Conservation (phyloP, 441 rosid genomes). For the Syzygium malaccense region DNA sequence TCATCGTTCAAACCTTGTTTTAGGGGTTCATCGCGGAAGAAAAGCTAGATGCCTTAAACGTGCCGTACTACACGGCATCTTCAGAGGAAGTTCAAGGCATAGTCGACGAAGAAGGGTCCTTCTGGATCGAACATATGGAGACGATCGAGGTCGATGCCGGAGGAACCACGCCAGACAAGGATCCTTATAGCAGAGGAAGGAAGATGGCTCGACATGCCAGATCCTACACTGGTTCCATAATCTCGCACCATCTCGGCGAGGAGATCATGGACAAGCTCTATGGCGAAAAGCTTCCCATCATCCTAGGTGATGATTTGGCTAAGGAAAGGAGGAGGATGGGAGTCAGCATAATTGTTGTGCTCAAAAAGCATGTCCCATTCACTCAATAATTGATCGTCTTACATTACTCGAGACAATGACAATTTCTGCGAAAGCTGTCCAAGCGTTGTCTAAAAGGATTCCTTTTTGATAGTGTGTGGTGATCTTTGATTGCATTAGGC, state of each 20-base stretch:
- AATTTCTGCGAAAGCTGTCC: background rate
- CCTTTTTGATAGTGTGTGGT: background rate
- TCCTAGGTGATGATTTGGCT: background rate
- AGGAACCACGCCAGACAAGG: background rate
- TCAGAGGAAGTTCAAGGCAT: conserved; percentile 1
- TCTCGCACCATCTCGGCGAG: conserved; percentile 1
- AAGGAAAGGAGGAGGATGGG: background rate
- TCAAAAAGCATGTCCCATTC: background rate
- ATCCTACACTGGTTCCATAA: conserved; percentile 1
- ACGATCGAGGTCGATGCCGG: background rate
- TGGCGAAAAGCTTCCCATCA: background rate
- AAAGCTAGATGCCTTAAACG: conserved; percentile 8
- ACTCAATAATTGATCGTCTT: background rate
- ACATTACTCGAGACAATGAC: background rate
- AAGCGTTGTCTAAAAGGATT: background rate
- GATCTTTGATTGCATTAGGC: background rate
- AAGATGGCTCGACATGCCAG: background rate
- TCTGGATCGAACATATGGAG: conserved; percentile 1
- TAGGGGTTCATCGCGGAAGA: conserved; percentile 4
- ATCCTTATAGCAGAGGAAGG: background rate
- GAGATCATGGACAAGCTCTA: conserved; percentile 1
- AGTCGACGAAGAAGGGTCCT: conserved; percentile 4
- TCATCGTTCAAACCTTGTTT: background rate
- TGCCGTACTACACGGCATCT: conserved; percentile 10
- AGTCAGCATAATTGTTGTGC: background rate